Conservation (phyloP, 2,329 filamentous ascomycete species). For the Drechslerella coelobrocha region DNA sequence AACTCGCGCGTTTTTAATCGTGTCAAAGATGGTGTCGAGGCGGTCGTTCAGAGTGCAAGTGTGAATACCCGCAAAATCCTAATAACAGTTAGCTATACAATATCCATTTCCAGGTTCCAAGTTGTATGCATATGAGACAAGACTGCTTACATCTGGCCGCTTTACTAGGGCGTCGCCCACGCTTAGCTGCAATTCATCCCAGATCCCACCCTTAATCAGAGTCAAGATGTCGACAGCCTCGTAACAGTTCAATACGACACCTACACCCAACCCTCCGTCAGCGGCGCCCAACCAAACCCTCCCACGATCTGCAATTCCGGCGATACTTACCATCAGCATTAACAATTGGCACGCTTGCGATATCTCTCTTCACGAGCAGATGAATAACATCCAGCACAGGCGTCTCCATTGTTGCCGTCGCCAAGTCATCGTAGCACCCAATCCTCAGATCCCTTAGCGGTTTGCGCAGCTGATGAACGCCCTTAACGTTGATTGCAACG, state of each 20-base stretch:
- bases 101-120: neutral
- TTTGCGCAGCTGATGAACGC: conserved; percentile 88
- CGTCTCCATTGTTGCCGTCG: conserved; percentile 85
- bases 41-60: conserved; percentile 91
- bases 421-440: conserved; percentile 81
- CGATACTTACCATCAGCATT: conserved; percentile 71
- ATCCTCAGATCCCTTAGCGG: conserved; percentile 81
- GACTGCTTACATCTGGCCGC: conserved; percentile 70
- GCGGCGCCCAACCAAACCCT: neutral
- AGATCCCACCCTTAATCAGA: conserved; percentile 89
- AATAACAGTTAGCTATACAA: neutral
- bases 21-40: conserved; percentile 94
- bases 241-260: conserved; percentile 87
- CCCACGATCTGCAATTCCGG: conserved; percentile 25
- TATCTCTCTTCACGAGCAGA: conserved; percentile 87
- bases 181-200: conserved; percentile 84
- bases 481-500: conserved; percentile 90
- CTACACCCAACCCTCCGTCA: conserved; percentile 57
- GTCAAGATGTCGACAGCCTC: conserved; percentile 97
- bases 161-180: conserved; percentile 90
- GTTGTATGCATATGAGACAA: neutral
- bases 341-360: conserved; percentile 91
- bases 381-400: conserved; percentile 94
- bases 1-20: conserved; percentile 90
- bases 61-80: conserved; percentile 95